Evolutionary conservation across 495 filamentous ascomycete genomes (phyloP), one percentile per base, ranked within the genome.

Genomic region (Pseudevernia furfuracea): DNA sequence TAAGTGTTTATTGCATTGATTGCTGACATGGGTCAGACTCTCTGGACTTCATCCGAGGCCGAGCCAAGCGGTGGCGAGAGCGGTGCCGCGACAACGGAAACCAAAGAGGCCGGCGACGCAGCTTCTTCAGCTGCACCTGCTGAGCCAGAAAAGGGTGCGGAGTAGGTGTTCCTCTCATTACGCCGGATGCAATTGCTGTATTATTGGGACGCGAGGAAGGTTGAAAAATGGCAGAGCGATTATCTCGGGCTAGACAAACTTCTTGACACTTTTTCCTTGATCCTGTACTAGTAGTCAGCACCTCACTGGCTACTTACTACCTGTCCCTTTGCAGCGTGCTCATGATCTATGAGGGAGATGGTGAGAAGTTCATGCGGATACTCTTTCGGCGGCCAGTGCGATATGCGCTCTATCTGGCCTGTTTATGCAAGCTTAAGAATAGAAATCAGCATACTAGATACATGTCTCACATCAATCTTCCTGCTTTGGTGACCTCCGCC

Each of bases 21-120:
- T 79, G 67, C 80, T 58, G 28, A 39, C 44, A 58, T 55, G 46
- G 65, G 41, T 17, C 72, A 98, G 94, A 98, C 94, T 65, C 93
- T 98, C 78, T 98, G 94, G 94, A 97, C 94, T 72, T 97, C 93
- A 25, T 97, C 94, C 67, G 95, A 98, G 83, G 90, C 92, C 65
- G 94, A 98, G 85, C 83, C 88, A 61, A 74, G 80, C 58, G 73
- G 75, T 60, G 82, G 83, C 69, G 68, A 70, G 58, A 73, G 72
- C 63, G 77, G 85, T 63, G 80, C 84, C 58, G 79, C 87, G 70
- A 73, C 87, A 36, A 79, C 82, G 38, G 85, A 86, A 72, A 75
- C 83, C 71, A 83, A 85, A 73, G 76, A 76, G 49, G 64, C 70
- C 23, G 76, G 79, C 67, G 84, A 85, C 67, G 79, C 80, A 52